Base-by-base conservation (phyloP, 139 green algal species). In the Chlorella sp. region DNA sequence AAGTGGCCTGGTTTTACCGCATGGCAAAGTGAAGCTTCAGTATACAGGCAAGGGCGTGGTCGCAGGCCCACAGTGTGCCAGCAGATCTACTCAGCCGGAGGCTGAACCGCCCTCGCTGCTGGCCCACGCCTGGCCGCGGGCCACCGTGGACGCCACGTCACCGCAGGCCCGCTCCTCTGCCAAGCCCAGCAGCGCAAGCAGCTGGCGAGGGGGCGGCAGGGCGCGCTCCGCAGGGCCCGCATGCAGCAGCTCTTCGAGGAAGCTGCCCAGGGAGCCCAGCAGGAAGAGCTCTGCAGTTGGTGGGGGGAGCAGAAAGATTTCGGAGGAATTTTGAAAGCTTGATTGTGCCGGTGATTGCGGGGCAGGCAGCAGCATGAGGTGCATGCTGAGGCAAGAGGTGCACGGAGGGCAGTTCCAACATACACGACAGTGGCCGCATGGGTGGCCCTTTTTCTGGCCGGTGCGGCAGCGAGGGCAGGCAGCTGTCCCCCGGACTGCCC, bases 221-320 rank as follows among this genome's bases (percentile, higher is more conserved):
- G 9, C 26, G 28, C 11, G 39, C 37, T 81, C 68, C n/a, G 60
- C 57, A 19, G 5, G 53, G 42, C 71, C 32, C 61, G 39, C 85
- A 18, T n/a, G 66, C 85, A 83, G n/a, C 73, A 40, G 34, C 75
- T 81, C 75, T 73, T 37, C 14, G 42, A 89, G 15, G 40, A 78
- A 85, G 60, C 53, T 34, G 16, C 69, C 60, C 14, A 78, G 7
- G 3, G 77, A 37, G 19, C 71, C 76, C 77, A 90, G 77, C 37
- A 39, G 86, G 60, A 90, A 90, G 1, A 16, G 19, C 76, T 90
- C 86, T 90, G 86, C 86, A 90, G 18, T 22, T 2, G 42, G 0
- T 24, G 53, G 12, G 28, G 79, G 3, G 32, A 30, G 75, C 16
- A 34, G 34, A 3, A n/a, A n/a, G n/a, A n/a, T n/a, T n/a, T n/a